Conservation (phyloP, 2,329 filamentous ascomycete genomes). For the Colletotrichum destructivum region DNA sequence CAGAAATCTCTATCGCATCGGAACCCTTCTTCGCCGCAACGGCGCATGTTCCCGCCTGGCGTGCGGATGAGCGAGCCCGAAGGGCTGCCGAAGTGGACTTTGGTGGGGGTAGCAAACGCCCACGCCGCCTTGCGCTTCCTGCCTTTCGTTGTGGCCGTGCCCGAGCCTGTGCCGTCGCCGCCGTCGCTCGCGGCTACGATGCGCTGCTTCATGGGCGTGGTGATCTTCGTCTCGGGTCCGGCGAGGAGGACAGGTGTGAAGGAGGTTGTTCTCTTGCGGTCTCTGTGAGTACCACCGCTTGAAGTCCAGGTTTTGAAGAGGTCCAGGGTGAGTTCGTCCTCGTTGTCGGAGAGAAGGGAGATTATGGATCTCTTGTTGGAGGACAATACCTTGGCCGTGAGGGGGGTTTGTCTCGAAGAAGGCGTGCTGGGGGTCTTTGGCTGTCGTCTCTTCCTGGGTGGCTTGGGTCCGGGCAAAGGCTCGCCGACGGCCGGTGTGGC, state of each 20-base stretch:
- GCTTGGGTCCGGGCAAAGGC: not conserved
- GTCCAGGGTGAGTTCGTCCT: slow-evolving; percentile 56
- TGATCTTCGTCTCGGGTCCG: slow-evolving; percentile 22
- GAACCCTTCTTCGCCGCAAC: slow-evolving; percentile 71
- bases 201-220: slow-evolving; percentile 31
- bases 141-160: not conserved
- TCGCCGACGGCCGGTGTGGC: not conserved
- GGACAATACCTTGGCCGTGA: slow-evolving; percentile 42
- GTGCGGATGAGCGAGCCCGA: slow-evolving; percentile 56
- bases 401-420: not conserved
- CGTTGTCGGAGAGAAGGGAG: slow-evolving; percentile 58
- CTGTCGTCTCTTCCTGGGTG: not conserved
- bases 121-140: slow-evolving; percentile 36
- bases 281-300: not conserved
- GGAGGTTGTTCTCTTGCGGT: not conserved
- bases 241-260: slow-evolving; percentile 27
- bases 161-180: not conserved
- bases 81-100: slow-evolving; percentile 41
- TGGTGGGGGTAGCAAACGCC: slow-evolving; percentile 34
- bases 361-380: slow-evolving; percentile 56
- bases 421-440: slow-evolving; percentile 3
- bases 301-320: slow-evolving; percentile 45
- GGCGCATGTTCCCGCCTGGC: slow-evolving; percentile 64
- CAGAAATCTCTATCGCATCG: slow-evolving; percentile 72
- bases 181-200: not conserved